A percentile compares a stretch with the other conserved stretches of the same genome.
phyloP scores from a whole-genome alignment of 805 yeast genomes.

The Suhomyces faveliae region DNA sequence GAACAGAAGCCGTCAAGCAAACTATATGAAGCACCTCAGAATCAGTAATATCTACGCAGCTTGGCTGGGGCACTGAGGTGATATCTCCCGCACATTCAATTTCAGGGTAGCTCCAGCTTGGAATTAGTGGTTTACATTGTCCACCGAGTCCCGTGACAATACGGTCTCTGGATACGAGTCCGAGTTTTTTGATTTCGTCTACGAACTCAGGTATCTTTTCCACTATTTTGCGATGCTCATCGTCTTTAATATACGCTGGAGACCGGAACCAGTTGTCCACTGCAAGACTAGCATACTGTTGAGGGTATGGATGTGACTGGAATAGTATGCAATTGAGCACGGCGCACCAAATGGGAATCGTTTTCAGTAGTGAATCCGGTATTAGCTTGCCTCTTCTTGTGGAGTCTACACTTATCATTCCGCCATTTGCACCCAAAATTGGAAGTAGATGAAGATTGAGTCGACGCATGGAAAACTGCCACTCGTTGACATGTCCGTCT shows the following conservation, averaged over 20 bases:
- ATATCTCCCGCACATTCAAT: conserved; percentile 30
- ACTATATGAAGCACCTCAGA: conserved; percentile 15
- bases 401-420: conserved; percentile 71
- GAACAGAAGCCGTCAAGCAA: conserved; percentile 61
- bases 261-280: conserved; percentile 39
- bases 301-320: conserved; percentile 20
- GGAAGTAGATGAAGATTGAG: conserved; percentile 71
- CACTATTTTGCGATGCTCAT: conserved; percentile 55
- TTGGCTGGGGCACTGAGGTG: conserved; percentile 23
- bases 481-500: conserved; percentile 82
- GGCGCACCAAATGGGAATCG: conserved; percentile 91
- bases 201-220: conserved; percentile 16
- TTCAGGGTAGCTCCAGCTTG: conserved; percentile 66
- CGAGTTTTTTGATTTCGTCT: conserved; percentile 27
- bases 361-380: conserved; percentile 86
- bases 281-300: conserved; percentile 5
- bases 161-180: conserved; percentile 34
- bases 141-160: conserved; percentile 29
- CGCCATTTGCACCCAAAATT: conserved; percentile 39
- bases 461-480: conserved; percentile 75
- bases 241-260: conserved; percentile 54
- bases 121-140: conserved; percentile 50
- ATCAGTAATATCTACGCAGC: conserved; percentile 4
- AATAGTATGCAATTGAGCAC: conserved; percentile 59
- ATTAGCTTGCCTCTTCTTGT: conserved; percentile 80